phyloP scores from a whole-genome alignment of 371 early-diverging fungal species.

The Syncephalis fuscata region DNA sequence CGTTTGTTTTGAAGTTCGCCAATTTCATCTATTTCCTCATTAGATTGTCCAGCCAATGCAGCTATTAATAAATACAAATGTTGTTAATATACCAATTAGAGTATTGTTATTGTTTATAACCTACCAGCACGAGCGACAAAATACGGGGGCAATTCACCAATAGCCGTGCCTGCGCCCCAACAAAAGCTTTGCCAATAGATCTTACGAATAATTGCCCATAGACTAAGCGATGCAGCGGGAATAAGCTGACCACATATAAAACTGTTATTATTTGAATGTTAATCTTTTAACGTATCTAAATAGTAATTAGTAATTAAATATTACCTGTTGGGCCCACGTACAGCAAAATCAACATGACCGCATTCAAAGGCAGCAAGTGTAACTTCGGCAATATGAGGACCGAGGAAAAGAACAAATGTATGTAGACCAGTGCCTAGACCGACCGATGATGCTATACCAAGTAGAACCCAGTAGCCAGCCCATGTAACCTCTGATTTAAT shows the following conservation, averaged over 20 bases:
- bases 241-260: constrained; percentile 11
- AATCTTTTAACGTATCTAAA: constrained; percentile 5
- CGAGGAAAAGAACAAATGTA: constrained; percentile 82
- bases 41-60: constrained; percentile 46
- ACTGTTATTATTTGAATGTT: constrained; percentile 14
- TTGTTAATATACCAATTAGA: background rate
- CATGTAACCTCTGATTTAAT: constrained; percentile 12
- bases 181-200: constrained; percentile 61
- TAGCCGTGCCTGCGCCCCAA: constrained; percentile 83
- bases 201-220: constrained; percentile 40
- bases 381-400: constrained; percentile 73
- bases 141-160: constrained; percentile 91
- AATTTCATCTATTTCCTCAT: constrained; percentile 36
- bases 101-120: background rate
- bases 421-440: constrained; percentile 87
- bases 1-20: constrained; percentile 28
- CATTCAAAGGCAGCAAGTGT: constrained; percentile 72
- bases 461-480: constrained; percentile 57
- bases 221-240: constrained; percentile 15
- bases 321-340: constrained; percentile 37
- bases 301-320: background rate
- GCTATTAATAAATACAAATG: constrained; percentile 17
- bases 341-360: constrained; percentile 41
- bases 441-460: constrained; percentile 78
- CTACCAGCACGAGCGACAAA: constrained; percentile 80